phyloP scores from a whole-genome alignment of 495 filamentous ascomycete genomes.

The Tuber borchii region DNA sequence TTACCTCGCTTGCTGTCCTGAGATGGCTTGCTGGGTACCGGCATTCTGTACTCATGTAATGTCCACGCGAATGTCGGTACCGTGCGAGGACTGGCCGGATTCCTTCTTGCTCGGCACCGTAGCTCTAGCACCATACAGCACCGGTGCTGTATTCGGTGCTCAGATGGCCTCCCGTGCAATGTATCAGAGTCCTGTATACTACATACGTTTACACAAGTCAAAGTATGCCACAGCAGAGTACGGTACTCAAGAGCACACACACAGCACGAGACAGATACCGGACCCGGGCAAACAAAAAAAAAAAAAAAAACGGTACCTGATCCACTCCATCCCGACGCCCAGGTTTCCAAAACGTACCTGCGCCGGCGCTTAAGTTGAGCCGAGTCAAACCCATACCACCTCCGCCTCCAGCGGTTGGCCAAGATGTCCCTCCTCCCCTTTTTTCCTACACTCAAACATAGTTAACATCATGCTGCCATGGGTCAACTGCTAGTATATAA shows the following conservation, averaged over 20 bases:
- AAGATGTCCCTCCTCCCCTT: background rate
- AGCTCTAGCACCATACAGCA: background rate
- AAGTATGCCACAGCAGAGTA: background rate
- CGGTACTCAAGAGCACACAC: background rate
- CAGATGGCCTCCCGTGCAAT: background rate
- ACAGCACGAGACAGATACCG: background rate
- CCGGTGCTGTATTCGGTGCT: background rate
- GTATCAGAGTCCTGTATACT: background rate
- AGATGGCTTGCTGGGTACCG: background rate
- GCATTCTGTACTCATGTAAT: background rate
- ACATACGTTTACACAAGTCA: background rate
- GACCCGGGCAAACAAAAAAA: background rate
- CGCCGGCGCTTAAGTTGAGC: background rate
- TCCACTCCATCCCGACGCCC: background rate
- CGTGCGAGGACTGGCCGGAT: background rate
- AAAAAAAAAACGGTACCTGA: background rate
- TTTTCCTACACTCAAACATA: background rate
- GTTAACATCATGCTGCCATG: too few species aligned
- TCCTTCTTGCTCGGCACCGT: background rate
- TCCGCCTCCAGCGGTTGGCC: background rate
- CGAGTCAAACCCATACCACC: background rate
- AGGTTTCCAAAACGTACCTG: constrained; percentile 3
- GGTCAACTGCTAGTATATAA: too few species aligned
- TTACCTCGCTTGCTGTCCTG: background rate
- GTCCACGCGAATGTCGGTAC: background rate